Percentiles rank a stretch among this genome's conserved stretches.
Evolutionary conservation across 164 flowering plant species (phyloP).

Genomic region (Vitis amurensis): DNA sequence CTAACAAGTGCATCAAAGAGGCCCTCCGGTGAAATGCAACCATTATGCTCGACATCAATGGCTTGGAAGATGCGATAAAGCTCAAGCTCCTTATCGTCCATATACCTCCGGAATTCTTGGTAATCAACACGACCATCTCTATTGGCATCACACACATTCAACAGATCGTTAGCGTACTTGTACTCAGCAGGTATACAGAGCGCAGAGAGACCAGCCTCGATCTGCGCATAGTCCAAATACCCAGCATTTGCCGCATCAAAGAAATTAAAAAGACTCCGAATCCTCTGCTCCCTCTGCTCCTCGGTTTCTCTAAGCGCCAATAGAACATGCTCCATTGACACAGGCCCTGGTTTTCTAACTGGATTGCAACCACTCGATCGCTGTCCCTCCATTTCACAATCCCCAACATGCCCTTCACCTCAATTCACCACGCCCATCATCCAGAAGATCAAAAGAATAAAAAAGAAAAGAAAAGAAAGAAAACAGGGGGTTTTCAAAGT

Average conservation of each 20-base stretch:
- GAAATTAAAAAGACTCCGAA: conserved; percentile 23
- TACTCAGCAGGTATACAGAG: conserved; percentile 26
- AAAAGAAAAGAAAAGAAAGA: no score
- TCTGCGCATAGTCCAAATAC: conserved; percentile 25
- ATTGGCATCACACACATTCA: conserved; percentile 30
- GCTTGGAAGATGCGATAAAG: conserved; percentile 31
- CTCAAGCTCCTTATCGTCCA: conserved; percentile 35
- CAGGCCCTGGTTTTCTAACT: conserved; percentile 21
- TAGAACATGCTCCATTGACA: conserved; percentile 31
- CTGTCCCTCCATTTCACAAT: background rate
- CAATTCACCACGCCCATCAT: no score
- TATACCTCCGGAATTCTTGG: conserved; percentile 26
- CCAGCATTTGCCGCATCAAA: conserved; percentile 24
- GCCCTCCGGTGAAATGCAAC: conserved; percentile 33
- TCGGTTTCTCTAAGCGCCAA: conserved; percentile 28
- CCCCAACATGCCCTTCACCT: no score
- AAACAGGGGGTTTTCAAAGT: no score
- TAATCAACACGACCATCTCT: conserved; percentile 33
- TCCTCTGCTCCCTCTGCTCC: conserved; percentile 32
- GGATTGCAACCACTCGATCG: conserved; percentile 20
- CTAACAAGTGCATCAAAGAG: conserved; percentile 30
- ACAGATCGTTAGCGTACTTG: conserved; percentile 31
- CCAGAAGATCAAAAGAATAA: no score
- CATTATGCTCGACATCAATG: conserved; percentile 36
- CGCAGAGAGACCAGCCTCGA: conserved; percentile 31